A percentile compares a stretch with the other conserved stretches of the same genome.
Conservation (phyloP, 805 yeast genomes). For the Sugiyamaella floridensis region DNA sequence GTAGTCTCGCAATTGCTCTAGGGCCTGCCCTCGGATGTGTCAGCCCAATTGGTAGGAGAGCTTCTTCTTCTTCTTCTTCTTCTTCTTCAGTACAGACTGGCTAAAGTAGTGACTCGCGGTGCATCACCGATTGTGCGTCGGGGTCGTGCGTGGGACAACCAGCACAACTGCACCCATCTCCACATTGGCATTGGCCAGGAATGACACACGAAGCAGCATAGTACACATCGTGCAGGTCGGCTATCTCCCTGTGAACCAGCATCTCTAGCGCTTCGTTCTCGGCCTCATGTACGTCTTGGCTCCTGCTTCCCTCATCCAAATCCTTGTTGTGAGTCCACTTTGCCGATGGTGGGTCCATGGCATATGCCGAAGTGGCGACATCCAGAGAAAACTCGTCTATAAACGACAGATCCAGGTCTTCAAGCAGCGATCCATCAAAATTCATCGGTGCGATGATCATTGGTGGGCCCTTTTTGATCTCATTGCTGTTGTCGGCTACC, state of each 20-base stretch:
- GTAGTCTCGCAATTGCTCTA: no score
- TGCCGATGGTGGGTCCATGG: background rate
- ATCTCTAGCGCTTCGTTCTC: constrained; percentile 23
- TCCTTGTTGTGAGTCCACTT: background rate
- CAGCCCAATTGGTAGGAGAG: no score
- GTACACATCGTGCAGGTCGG: constrained; percentile 20
- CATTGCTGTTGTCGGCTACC: background rate
- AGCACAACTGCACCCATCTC: constrained; percentile 30
- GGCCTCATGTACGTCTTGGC: constrained; percentile 21
- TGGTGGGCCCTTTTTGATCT: constrained; percentile 15
- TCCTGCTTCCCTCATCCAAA: background rate
- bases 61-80: no score
- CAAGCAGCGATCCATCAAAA: constrained; percentile 19
- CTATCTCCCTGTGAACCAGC: constrained; percentile 1
- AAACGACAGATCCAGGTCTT: constrained; percentile 3
- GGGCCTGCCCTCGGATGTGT: no score
- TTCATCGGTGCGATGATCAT: constrained; percentile 32
- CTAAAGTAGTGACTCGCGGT: no score
- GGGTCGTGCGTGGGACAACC: constrained; percentile 30
- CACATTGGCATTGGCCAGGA: constrained; percentile 35
- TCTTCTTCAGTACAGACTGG: no score
- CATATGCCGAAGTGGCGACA: background rate
- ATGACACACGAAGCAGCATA: constrained; percentile 32
- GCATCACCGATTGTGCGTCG: background rate
- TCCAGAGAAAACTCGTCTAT: background rate